Evolutionary conservation across 1,139 yeast genomes (phyloP).

Genomic region (Eremothecium cymbalariae): DNA sequence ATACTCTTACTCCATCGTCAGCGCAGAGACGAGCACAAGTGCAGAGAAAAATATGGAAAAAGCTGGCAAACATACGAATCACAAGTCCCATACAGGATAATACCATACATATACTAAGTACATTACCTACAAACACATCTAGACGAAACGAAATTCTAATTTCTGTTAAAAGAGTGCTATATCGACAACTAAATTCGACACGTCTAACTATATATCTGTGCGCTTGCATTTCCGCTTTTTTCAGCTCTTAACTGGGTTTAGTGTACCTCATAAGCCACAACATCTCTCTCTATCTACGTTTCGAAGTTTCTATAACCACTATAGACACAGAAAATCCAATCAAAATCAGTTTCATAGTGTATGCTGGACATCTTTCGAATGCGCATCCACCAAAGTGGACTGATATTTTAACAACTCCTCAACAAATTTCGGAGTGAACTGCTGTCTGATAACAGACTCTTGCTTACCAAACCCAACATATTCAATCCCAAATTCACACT

Average conservation of each 20-base stretch:
- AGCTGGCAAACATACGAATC: conserved; percentile 78
- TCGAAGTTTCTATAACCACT: no score
- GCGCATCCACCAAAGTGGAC: conserved; percentile 50
- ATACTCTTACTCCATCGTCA: conserved; percentile 80
- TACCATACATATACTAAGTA: conserved; percentile 71
- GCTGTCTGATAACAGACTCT: conserved; percentile 37
- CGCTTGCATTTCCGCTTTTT: no score
- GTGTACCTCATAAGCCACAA: no score
- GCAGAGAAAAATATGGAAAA: conserved; percentile 75
- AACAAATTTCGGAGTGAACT: conserved; percentile 45
- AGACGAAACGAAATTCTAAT: no score
- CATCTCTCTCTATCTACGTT: no score
- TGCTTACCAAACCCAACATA: conserved; percentile 37
- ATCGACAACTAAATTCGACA: no score
- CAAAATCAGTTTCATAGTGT: no score
- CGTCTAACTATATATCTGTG: no score
- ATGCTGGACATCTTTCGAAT: conserved; percentile 53
- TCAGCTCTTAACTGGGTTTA: no score
- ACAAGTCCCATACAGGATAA: conserved; percentile 77
- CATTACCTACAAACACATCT: no score
- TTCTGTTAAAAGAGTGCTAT: no score
- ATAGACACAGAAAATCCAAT: no score
- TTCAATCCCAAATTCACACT: conserved; percentile 52
- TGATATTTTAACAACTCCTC: conserved; percentile 50
- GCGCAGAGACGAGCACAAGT: conserved; percentile 82